Evolutionary conservation across 306 rosid genomes (phyloP), one percentile per base, ranked within the genome.

Genomic region (Clitoria ternatea): DNA sequence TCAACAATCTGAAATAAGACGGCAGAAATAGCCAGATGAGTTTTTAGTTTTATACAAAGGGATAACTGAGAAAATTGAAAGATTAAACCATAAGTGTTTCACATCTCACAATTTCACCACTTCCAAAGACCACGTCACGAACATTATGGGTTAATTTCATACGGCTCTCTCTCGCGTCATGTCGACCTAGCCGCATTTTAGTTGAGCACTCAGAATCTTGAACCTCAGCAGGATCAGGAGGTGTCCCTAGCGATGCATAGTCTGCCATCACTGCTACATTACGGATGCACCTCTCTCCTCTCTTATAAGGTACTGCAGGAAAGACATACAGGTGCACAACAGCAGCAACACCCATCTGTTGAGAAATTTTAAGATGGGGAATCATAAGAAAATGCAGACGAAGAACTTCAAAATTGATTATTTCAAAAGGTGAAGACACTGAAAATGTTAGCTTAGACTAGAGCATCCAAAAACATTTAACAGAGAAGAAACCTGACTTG

Each of bases 311-410:
- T 56, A 80, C 85, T 17, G 99, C 97, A 17, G 96, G 96, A 77
- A 95, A 95, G 73, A 86, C 95, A 77, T 95, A 89, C 53, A 95
- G 86, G 81, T 95, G 99, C 71, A 90, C 92, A 60, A 91, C 88
- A 68, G 99, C 96, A 74, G 97, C 97, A 73, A 95, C 68, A 62
- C 97, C 97, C 97, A 95, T 95, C 99, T 95, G 96, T 80, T 75
- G 50, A 61, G 72, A 80, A 69, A 79, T 27, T 73, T 66, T 15
- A 50, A 65, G 74, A 80, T 63, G 24, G 73, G 44, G 45, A 75
- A 55, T 69, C 77, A 72, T 50, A 55, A 53, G 33, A 72, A 61
- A 32, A 19, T 9, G 18, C 32, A 33, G 14, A 18, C 65, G 74
- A 36, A 29, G 69, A 60, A 44, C 67, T 13, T 55, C 60, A 18